Evolutionary conservation across 768 basidiomycete genomes (phyloP), one percentile per base, ranked within the genome.

Genomic region (Cytidiella melzeri): DNA sequence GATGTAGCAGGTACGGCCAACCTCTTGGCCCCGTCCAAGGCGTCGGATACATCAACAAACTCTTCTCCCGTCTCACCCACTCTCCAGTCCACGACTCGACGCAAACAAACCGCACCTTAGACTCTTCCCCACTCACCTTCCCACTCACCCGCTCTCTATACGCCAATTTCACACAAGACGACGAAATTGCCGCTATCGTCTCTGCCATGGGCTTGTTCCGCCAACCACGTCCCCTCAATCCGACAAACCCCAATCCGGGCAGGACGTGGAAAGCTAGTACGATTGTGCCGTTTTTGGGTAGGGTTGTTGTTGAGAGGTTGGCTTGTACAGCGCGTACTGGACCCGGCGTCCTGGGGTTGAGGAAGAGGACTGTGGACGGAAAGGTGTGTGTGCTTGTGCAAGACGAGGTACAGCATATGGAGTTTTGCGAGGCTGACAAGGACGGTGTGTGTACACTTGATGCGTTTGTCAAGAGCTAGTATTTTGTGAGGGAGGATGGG

Each of bases 1-100:
- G 20, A 41, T 4, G 37, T 24, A 38, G 24, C 51, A 87, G 85
- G 18, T 77, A 87, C 51, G 88, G 89, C 3, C 79, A 81, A 52
- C 55, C 63, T 2, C 69, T 92, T 1, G 89, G 90, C 1, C 82
- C 71, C 4, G 80, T 90, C 5, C 87, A 89, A 61, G 89, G 90
- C 26, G 83, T 92, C 3, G 92, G 92, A 5, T 95, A 87, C 61
- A 72, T 88, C 59, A 92, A 92, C 62, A 92, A 94, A 67, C 76
- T 95, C 15, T 63, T 94, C 19, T 87, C 89, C 0, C 80, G 93
- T 9, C 73, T 95, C 37, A 87, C 83, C 0, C 72, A 73, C 15
- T 64, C 62, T 12, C 76, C 80, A 1, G 84, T 89, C 24, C 62
- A 61, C 38, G 88, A 91, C 64, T 59, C 73, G 53, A 91, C 88